phyloP scores from a whole-genome alignment of 345 rosid genomes.

The Mangifera indica region DNA sequence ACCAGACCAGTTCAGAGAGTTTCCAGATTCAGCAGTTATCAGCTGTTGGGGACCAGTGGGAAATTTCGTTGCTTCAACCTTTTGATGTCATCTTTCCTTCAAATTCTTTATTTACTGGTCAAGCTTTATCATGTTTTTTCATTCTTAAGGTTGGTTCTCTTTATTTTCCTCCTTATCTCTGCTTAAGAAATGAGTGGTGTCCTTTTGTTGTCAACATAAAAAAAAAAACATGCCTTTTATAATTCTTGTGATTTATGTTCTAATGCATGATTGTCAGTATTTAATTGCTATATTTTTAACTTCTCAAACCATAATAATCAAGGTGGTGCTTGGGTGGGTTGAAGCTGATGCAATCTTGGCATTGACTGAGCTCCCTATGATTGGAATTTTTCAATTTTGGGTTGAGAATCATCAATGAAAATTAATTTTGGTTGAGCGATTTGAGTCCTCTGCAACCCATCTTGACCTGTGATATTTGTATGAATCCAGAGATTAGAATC shows the following conservation, averaged over 20 bases:
- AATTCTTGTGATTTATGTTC: background rate
- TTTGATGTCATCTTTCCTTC: slow-evolving; percentile 62
- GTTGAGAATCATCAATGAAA: background rate
- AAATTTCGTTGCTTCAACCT: slow-evolving; percentile 75
- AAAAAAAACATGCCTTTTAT: background rate
- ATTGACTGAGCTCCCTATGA: background rate
- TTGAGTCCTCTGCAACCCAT: slow-evolving; percentile 5
- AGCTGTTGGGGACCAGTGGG: slow-evolving; percentile 75
- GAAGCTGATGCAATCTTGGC: background rate
- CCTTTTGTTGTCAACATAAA: background rate
- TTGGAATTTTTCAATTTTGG: slow-evolving; percentile 1
- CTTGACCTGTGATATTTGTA: background rate
- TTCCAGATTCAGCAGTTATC: slow-evolving; percentile 83
- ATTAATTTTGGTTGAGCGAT: background rate
- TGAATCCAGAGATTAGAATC: background rate
- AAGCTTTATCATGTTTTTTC: slow-evolving; percentile 83
- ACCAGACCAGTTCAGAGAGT: slow-evolving; percentile 65
- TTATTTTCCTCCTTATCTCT: slow-evolving; percentile 7
- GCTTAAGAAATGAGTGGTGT: background rate
- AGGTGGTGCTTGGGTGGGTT: background rate
- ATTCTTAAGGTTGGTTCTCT: slow-evolving; percentile 60
- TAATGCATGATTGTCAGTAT: background rate
- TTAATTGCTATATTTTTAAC: background rate
- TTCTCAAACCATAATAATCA: background rate
- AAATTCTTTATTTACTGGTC: slow-evolving; percentile 64